phyloP scores from a whole-genome alignment of 169 alveolate species.

The Theileria annulata region DNA sequence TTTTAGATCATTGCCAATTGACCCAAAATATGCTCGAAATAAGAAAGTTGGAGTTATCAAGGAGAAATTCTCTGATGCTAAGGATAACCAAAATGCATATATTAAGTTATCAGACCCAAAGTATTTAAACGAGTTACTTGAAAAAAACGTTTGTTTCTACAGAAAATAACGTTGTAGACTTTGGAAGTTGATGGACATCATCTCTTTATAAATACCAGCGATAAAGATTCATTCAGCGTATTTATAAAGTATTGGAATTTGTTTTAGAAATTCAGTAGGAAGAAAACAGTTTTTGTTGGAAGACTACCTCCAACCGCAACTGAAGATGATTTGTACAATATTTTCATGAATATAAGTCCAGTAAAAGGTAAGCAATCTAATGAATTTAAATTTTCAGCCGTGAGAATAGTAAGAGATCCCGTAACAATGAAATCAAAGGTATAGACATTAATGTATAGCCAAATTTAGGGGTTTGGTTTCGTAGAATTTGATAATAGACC shows the following conservation, averaged over 20 bases:
- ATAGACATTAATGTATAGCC: neutral
- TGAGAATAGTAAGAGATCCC: conserved; percentile 57
- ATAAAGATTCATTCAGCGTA: conserved; percentile 53
- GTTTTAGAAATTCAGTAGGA: conserved; percentile 52
- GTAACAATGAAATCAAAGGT: conserved; percentile 52
- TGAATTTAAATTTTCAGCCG: neutral
- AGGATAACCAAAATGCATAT: conserved; percentile 61
- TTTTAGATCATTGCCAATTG: conserved; percentile 58
- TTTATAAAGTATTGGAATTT: neutral
- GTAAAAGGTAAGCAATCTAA: conserved; percentile 38
- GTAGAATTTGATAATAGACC: conserved; percentile 52
- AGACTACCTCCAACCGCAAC: conserved; percentile 56
- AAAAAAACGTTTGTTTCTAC: conserved; percentile 26
- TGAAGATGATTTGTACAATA: conserved; percentile 52
- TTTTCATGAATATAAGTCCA: conserved; percentile 45
- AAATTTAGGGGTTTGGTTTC: conserved; percentile 60
- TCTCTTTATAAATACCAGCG: conserved; percentile 37
- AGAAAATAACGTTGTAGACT: conserved; percentile 19
- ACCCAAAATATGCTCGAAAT: conserved; percentile 64
- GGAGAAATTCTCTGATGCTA: conserved; percentile 60
- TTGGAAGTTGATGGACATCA: conserved; percentile 61
- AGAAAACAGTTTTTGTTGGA: conserved; percentile 63
- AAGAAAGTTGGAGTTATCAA: conserved; percentile 61
- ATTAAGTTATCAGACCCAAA: conserved; percentile 51
- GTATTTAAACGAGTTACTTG: conserved; percentile 35